phyloP scores from a whole-genome alignment of 2,329 filamentous ascomycete species.

The Cladosporium phlei region DNA sequence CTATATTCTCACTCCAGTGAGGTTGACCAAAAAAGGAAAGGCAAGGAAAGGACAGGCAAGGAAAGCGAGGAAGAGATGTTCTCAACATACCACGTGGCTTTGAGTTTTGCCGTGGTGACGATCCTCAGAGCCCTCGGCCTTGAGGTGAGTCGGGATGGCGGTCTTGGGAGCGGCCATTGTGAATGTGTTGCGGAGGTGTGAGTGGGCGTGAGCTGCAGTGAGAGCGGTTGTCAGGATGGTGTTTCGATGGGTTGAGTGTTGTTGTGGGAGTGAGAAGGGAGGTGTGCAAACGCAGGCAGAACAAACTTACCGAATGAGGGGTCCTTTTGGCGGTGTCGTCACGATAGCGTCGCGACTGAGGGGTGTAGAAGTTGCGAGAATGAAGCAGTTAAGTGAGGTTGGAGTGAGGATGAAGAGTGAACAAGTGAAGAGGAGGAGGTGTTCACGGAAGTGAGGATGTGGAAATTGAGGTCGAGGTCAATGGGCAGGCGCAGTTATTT shows the following conservation, averaged over 20 bases:
- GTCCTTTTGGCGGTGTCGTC: conserved; percentile 8
- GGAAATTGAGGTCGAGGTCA: background rate
- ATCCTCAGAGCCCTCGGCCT: conserved; percentile 50
- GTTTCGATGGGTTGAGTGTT: background rate
- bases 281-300: background rate
- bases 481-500: conserved; percentile 4
- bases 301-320: conserved; percentile 13
- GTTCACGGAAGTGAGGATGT: background rate
- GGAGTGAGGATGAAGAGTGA: background rate
- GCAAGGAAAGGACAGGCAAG: no score
- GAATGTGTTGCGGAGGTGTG: conserved; percentile 13
- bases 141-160: conserved; percentile 80
- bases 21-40: background rate
- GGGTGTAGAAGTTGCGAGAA: background rate
- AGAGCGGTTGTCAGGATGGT: conserved; percentile 1
- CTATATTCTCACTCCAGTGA: background rate
- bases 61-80: conserved; percentile 1
- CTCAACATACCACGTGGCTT: conserved; percentile 73
- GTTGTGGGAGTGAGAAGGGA: background rate
- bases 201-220: background rate
- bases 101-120: conserved; percentile 81
- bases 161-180: conserved; percentile 53
- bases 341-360: conserved; percentile 5
- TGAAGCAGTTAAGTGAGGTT: background rate
- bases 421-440: background rate